Evolutionary conservation across 805 yeast genomes (phyloP).

Genomic region (Ogataea philodendri): DNA sequence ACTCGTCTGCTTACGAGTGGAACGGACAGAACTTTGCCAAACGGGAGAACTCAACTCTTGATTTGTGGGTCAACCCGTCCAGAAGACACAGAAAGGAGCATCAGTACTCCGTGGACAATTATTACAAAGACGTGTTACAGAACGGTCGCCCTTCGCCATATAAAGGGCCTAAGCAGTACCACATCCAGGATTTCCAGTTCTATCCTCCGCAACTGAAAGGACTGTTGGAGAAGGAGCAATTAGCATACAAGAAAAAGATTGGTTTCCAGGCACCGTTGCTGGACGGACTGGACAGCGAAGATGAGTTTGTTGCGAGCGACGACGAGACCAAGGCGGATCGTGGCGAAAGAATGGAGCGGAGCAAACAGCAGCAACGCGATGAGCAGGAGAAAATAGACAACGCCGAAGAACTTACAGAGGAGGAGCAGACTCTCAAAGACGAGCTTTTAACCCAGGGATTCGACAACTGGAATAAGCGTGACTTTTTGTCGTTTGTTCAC

Average conservation of each 20-base stretch:
- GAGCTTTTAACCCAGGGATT: slow-evolving; percentile 55
- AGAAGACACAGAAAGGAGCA: slow-evolving; percentile 77
- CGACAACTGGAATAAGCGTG: slow-evolving; percentile 70
- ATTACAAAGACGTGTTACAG: slow-evolving; percentile 65
- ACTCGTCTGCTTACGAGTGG: slow-evolving; percentile 90
- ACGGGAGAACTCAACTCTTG: slow-evolving; percentile 40
- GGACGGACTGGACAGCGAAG: slow-evolving; percentile 58
- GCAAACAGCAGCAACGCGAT: slow-evolving; percentile 37
- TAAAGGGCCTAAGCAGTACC: slow-evolving; percentile 61
- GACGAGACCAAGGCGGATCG: slow-evolving; percentile 28
- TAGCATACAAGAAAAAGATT: slow-evolving; percentile 57
- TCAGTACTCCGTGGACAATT: slow-evolving; percentile 72
- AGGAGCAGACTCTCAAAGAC: slow-evolving; percentile 55
- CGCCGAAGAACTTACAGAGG: slow-evolving; percentile 60
- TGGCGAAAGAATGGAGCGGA: slow-evolving; percentile 26
- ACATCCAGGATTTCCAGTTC: slow-evolving; percentile 73
- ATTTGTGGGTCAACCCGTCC: slow-evolving; percentile 71
- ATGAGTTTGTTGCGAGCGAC: slow-evolving; percentile 41
- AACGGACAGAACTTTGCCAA: slow-evolving; percentile 84
- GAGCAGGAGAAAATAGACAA: slow-evolving; percentile 56
- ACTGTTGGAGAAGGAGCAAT: slow-evolving; percentile 61
- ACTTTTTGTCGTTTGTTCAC: slow-evolving; percentile 68
- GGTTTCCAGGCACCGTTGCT: slow-evolving; percentile 56
- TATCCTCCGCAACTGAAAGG: slow-evolving; percentile 53
- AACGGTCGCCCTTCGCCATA: slow-evolving; percentile 39